phyloP scores from a whole-genome alignment of 2,329 filamentous ascomycete species.

The Thelonectria rubi region DNA sequence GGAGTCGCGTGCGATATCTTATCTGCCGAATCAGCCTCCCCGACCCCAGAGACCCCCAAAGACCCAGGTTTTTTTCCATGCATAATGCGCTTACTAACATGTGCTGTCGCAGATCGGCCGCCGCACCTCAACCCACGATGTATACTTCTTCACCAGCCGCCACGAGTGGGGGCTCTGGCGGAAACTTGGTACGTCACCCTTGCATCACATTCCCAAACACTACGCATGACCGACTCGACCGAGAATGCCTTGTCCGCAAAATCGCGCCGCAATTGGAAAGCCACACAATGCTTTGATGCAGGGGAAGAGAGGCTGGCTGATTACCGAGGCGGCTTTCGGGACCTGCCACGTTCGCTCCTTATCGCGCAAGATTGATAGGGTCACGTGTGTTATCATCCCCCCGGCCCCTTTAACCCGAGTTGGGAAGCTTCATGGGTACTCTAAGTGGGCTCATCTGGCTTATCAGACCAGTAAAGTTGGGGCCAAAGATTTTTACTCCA shows the following conservation, averaged over 20 bases:
- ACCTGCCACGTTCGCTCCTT: constrained; percentile 26
- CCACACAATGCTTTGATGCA: constrained; percentile 14
- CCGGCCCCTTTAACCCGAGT: constrained; percentile 34
- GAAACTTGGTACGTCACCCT: constrained; percentile 51
- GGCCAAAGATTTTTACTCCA: constrained; percentile 48
- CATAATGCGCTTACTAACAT: constrained; percentile 31
- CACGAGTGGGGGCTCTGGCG: constrained; percentile 51
- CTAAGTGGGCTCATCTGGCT: constrained; percentile 45
- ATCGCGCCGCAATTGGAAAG: constrained; percentile 19
- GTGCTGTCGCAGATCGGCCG: constrained; percentile 31
- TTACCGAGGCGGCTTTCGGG: constrained; percentile 21
- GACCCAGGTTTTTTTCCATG: constrained; percentile 1
- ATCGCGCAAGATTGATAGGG: constrained; percentile 35
- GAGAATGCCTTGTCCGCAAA: constrained; percentile 17
- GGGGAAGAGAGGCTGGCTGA: constrained; percentile 8
- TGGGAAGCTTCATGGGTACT: constrained; percentile 30
- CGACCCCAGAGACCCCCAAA: constrained; percentile 3
- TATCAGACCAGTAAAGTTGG: constrained; percentile 48
- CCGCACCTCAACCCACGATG: constrained; percentile 36
- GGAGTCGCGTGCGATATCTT: constrained; percentile 23
- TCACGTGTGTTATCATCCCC: constrained; percentile 46
- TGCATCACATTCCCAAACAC: constrained; percentile 12
- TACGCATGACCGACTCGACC: constrained; percentile 19
- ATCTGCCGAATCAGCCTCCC: constrained; percentile 10
- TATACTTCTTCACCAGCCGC: constrained; percentile 51